Conservation (phyloP, 345 rosid species). For the Ceriops tagal region DNA sequence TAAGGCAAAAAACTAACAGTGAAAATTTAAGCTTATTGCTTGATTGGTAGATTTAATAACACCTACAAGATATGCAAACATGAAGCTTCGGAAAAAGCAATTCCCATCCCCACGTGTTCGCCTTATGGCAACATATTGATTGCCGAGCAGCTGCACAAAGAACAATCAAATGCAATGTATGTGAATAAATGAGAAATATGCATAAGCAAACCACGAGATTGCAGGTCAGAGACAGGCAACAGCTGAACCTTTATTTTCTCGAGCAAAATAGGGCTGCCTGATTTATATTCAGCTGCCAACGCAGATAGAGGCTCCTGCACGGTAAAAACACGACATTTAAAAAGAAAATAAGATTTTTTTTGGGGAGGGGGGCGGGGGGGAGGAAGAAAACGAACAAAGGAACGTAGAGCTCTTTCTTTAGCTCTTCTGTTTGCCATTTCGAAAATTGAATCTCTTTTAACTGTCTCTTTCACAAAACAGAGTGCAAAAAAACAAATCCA, state of each 20-base stretch:
- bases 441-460: too few relatives aligned
- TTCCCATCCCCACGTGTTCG: slow-evolving; percentile 98
- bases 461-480: too few relatives aligned
- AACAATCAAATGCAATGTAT: background rate
- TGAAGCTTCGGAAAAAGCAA: slow-evolving; percentile 94
- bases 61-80: slow-evolving; percentile 94
- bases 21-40: background rate
- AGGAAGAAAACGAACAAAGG: too few relatives aligned
- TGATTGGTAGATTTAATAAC: background rate
- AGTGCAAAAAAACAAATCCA: background rate
- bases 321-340: background rate
- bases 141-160: slow-evolving; percentile 55
- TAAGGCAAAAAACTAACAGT: background rate
- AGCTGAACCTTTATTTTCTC: slow-evolving; percentile 81
- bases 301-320: slow-evolving; percentile 83
- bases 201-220: slow-evolving; percentile 4
- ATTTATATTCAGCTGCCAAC: slow-evolving; percentile 77
- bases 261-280: slow-evolving; percentile 82
- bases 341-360: too few relatives aligned
- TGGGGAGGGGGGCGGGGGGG: too few relatives aligned
- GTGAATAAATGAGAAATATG: background rate
- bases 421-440: too few relatives aligned
- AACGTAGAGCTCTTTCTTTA: too few relatives aligned
- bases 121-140: slow-evolving; percentile 69
- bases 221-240: background rate